Evolutionary conservation across 805 yeast genomes (phyloP), one percentile per base, ranked within the genome.

Genomic region (Cyberlindnera xishuangbannaensis): DNA sequence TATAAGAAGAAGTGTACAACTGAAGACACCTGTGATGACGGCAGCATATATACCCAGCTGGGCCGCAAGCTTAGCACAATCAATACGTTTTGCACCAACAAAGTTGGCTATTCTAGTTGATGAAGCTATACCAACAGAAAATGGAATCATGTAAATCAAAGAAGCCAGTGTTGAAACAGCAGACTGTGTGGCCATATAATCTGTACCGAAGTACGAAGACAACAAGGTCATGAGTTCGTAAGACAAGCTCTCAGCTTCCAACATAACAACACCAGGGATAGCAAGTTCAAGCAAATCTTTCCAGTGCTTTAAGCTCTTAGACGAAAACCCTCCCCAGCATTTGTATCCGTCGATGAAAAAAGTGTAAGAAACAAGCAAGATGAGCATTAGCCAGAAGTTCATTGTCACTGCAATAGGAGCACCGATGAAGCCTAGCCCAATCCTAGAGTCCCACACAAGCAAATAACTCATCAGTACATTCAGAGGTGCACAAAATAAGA

Each of bases 181-280:
- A 2, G 85, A 73, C 56, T 83, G 90, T 0, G 85, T 82, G 1
- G 90, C 90, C 36, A 83, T 57, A 23, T 73, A 73, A 4, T 70
- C 65, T 2, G 85, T 76, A 7, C 90, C 90, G 47, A 82, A 73
- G 41, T 73, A 71, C 1, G 86, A 71, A 11, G 88, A 73, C 30
- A 80, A 72, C 31, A 83, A 58, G 0, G 90, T 80, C 61, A 82
- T 62, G 18, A 79, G 57, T 51, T 83, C 92, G 56, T 79, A 83
- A 0, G 88, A 84, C 28, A 79, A 51, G 54, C 78, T 80, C 53
- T 83, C 90, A 12, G 85, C 78, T 53, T 78, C 85, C n/a, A 79
- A 69, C 79, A 81, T 81, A 18, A 82, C 56, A 20, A 81, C 71
- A n/a, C 92, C 88, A 1, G 87, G 84, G 7, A 81, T 48, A 1